Conservation (phyloP, 1,284 basidiomycete species). For the Termitomyces sp. region DNA sequence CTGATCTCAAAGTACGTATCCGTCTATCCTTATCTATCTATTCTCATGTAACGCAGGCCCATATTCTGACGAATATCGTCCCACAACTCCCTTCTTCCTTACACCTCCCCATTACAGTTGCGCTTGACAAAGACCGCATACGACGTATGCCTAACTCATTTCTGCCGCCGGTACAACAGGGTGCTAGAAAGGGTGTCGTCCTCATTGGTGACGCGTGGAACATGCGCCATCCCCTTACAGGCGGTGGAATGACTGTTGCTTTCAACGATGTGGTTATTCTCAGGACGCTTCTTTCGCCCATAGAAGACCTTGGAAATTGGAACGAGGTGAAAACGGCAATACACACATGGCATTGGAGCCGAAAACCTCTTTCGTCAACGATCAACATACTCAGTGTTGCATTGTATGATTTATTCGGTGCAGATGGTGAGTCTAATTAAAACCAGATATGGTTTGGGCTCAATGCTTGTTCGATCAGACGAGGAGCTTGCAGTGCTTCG, state of each 20-base stretch:
- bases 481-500: constrained; percentile 79
- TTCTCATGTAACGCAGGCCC: constrained; percentile 36
- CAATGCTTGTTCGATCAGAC: constrained; percentile 38
- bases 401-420: constrained; percentile 87
- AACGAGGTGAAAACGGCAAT: constrained; percentile 51
- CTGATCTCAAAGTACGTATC: constrained; percentile 66
- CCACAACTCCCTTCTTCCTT: constrained; percentile 76
- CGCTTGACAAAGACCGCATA: constrained; percentile 68
- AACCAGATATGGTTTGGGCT: not conserved
- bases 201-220: constrained; percentile 97
- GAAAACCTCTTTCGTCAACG: constrained; percentile 78
- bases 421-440: constrained; percentile 56
- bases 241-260: constrained; percentile 95
- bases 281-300: constrained; percentile 51
- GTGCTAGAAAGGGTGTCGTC: constrained; percentile 73
- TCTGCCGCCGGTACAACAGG: constrained; percentile 84
- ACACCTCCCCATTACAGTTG: constrained; percentile 55
- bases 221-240: constrained; percentile 98
- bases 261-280: constrained; percentile 81
- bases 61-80: constrained; percentile 68
- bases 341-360: constrained; percentile 76
- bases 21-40: not conserved
- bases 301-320: constrained; percentile 60
- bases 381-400: constrained; percentile 91
- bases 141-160: constrained; percentile 96